These are phyloP conservation scores for Aegle marmelos DNA, from an alignment of 345 rosid species.

Conservation along the genomic window DNA sequence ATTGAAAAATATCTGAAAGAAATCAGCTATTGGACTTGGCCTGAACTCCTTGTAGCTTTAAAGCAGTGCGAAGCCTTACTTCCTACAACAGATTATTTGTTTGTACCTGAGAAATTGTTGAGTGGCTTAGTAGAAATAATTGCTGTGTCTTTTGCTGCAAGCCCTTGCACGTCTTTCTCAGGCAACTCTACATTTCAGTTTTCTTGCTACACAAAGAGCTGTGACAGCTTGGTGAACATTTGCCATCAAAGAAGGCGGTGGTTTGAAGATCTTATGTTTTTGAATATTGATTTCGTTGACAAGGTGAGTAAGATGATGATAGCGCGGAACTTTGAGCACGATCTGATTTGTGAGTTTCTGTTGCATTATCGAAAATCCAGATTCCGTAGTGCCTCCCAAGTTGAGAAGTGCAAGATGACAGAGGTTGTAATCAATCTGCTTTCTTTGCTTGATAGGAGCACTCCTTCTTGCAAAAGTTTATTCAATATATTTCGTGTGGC, in stretches of 20 bases:
- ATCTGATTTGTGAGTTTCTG: slow-evolving; percentile 36
- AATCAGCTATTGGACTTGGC: slow-evolving; percentile 51
- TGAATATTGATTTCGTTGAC: slow-evolving; percentile 31
- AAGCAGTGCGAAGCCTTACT: slow-evolving; percentile 43
- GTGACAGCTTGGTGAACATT: slow-evolving; percentile 24
- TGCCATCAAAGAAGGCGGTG: slow-evolving; percentile 33
- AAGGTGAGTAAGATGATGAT: slow-evolving; percentile 30
- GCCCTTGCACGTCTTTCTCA: slow-evolving; percentile 26
- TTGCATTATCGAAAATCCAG: slow-evolving; percentile 34
- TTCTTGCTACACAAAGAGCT: slow-evolving; percentile 36
- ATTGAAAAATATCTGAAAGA: slow-evolving; percentile 33
- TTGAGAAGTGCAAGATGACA: slow-evolving; percentile 31
- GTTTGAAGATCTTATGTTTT: slow-evolving; percentile 46
- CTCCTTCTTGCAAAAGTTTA: slow-evolving; percentile 40
- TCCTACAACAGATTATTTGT: slow-evolving; percentile 24
- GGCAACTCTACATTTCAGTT: slow-evolving; percentile 28
- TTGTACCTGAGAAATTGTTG: slow-evolving; percentile 32
- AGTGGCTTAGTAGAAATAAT: slow-evolving; percentile 31
- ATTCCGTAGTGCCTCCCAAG: neutral
- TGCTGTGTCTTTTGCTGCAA: slow-evolving; percentile 23
- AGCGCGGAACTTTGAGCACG: slow-evolving; percentile 27
- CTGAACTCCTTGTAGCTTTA: slow-evolving; percentile 43
- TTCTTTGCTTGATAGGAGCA: slow-evolving; percentile 27
- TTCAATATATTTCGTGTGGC: slow-evolving; percentile 31
- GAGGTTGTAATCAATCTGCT: slow-evolving; percentile 32